Base-by-base conservation (phyloP, 2,329 filamentous ascomycete genomes). In the Neopestalotiopsis sp. region DNA sequence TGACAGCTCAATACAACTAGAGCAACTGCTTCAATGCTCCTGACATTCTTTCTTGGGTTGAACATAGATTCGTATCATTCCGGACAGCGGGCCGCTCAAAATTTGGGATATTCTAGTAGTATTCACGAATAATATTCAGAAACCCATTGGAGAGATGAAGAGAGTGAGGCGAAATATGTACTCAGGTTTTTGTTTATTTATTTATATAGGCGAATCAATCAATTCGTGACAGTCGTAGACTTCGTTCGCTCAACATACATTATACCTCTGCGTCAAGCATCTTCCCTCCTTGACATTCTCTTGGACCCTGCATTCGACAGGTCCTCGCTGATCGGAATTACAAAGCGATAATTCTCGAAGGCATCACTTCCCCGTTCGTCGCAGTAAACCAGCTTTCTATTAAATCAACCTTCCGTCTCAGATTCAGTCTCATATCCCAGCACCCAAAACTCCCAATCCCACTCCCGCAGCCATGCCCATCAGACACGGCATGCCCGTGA, bases 381-480 rank as follows among this genome's bases (percentile, higher is more conserved):
- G 0, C 45, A 7, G n/a, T 17, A 10, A 5, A 7, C 17, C n/a
- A 6, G 4, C n/a, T 53, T 53, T 1, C n/a, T 17, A 7, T n/a
- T 9, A 24, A n/a, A 10, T 53, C n/a, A 20, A 17, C 40, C 20
- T 62, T 62, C 59, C 20, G 34, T 20, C 17, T 32, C 13, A 61
- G 17, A 2, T 14, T 20, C 28, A n/a, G 3, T 13, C 20, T 69
- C 65, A 78, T 66, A 78, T 70, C 17, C 73, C 71, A 17, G 68
- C 74, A 2, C 76, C 76, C 57, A 78, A 30, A 10, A 78, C 69
- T n/a, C 76, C 77, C n/a, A 79, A 32, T 2, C 77, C 76, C 42
- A 79, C 74, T 2, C 78, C 76, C 2, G 76, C 78, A 17, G 78
- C 71, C 32, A 79, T 70, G 1, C 74, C 76, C 7, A 74, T 75